Base-by-base conservation (phyloP, 2,329 filamentous ascomycete species). In the Arachnopeziza araneosa region DNA sequence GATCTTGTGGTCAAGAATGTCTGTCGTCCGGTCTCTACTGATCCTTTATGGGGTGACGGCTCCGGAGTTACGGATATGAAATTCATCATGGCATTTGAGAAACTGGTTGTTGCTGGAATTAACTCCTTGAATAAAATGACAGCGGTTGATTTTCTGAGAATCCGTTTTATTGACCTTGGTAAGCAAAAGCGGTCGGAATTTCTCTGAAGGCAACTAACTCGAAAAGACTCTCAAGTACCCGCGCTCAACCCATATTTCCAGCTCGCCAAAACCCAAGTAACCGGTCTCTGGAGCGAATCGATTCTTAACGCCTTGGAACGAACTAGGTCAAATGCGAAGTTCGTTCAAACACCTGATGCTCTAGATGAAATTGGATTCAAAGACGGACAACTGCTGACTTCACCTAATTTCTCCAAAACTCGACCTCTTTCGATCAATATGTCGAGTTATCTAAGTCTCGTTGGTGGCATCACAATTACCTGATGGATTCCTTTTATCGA, bases 1-100 rank as follows among this genome's bases (percentile, higher is more conserved):
- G 88, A 91, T 67, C 74, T 91, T 52, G 86, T 87, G 0, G 85
- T 91, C 58, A 90, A 90, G 75, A 90, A 90, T 63, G 88, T 87
- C 71, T 92, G 89, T 67, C 82, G 87, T 2, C 72, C 75, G 53
- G 75, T 76, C 63, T 62, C 64, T 30, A 48, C 24, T 51, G 32
- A 54, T 21, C 32, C 48, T 30, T 56, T 70, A 24, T 86, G 79
- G 76, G 80, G 85, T 63, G 86, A 89, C 65, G 86, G 85, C 2
- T 87, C 86, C 1, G 87, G 87, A 0, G 88, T 91, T 61, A 86
- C 85, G 22, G 87, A 90, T 67, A 82, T 87, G 76, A 79, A 83
- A 30, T 92, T 91, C 64, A 90, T 91, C 66, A 77, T 80, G 24
- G 83, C 86, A 0, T 91, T 91, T 66, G 88, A 91, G 73, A 79